Conservation (phyloP, 2,329 filamentous ascomycete species). For the Pseudogymnoascus sp. region DNA sequence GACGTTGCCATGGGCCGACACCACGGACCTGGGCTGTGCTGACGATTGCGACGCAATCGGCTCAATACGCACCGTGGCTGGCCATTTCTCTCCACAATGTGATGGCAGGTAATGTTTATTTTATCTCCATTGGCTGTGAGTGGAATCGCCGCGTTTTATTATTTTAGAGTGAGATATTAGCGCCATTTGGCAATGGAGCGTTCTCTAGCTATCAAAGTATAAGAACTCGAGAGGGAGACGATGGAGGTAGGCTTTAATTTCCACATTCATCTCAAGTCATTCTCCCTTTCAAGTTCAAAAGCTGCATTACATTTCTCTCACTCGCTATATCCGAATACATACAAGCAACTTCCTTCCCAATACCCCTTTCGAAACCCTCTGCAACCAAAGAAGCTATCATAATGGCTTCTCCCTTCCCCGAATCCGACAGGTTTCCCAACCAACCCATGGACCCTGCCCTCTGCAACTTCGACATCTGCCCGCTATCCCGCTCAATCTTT, state of each 20-base stretch:
- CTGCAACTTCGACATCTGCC: conserved; percentile 33
- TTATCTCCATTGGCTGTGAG: neutral
- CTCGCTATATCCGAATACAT: neutral
- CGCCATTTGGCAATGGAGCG: neutral
- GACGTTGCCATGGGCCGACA: neutral
- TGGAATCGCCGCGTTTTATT: neutral
- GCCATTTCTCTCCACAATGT: neutral
- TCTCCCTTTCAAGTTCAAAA: neutral
- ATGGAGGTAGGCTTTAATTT: neutral
- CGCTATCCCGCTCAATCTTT: conserved; percentile 36
- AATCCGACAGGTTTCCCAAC: neutral
- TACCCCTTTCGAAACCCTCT: neutral
- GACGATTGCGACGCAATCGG: neutral
- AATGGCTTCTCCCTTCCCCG: neutral
- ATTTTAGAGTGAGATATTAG: neutral
- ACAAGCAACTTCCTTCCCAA: neutral
- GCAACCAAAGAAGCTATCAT: neutral
- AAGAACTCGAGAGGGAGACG: neutral
- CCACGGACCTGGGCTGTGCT: neutral
- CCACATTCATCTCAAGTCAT: neutral
- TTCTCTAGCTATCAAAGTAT: neutral
- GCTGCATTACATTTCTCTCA: neutral
- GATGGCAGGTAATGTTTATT: neutral
- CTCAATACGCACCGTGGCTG: neutral
- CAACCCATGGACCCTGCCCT: neutral